A percentile compares a stretch with the other conserved stretches of the same genome.
Conservation (phyloP, 352 stramenopile species). For the Hyaloperonospora arabidopsidis region DNA sequence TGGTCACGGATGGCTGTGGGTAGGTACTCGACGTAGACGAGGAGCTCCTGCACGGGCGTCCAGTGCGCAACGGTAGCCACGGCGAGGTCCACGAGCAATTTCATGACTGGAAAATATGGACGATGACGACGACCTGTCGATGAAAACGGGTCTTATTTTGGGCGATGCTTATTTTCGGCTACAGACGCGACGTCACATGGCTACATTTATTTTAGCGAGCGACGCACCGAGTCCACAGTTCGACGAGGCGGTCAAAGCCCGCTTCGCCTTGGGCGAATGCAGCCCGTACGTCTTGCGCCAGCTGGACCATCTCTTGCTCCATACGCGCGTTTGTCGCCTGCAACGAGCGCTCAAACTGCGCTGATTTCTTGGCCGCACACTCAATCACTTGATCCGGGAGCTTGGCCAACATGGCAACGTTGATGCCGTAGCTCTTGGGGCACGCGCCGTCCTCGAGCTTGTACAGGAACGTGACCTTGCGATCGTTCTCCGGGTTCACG, state of each 20-base stretch:
- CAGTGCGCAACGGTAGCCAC: slow-evolving; percentile 23
- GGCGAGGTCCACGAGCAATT: slow-evolving; percentile 30
- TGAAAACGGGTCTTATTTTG: too few relatives aligned
- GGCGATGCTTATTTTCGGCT: too few relatives aligned
- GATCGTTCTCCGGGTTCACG: slow-evolving; percentile 70
- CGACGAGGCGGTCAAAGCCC: slow-evolving; percentile 26
- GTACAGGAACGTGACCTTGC: slow-evolving; percentile 99
- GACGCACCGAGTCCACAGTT: slow-evolving; percentile 28
- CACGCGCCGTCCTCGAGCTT: slow-evolving; percentile 94
- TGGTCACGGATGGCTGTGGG: slow-evolving; percentile 31
- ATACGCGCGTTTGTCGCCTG: slow-evolving; percentile 30
- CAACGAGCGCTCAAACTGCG: slow-evolving; percentile 83
- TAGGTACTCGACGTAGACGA: slow-evolving; percentile 38
- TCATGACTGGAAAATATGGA: neutral
- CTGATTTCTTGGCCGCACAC: slow-evolving; percentile 85
- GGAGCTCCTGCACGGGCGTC: slow-evolving; percentile 32
- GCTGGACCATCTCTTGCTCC: slow-evolving; percentile 18
- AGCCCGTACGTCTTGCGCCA: slow-evolving; percentile 22
- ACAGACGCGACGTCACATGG: neutral
- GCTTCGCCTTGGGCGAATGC: slow-evolving; percentile 27
- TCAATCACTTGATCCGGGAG: slow-evolving; percentile 93
- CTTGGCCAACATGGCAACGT: slow-evolving; percentile 96
- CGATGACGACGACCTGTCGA: too few relatives aligned
- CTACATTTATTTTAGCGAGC: slow-evolving; percentile 7
- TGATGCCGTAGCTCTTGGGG: slow-evolving; percentile 98